These are phyloP conservation scores for Phaeosphaeriaceae sp. DNA, from an alignment of 2,329 filamentous ascomycete genomes.

Conservation along the genomic window DNA sequence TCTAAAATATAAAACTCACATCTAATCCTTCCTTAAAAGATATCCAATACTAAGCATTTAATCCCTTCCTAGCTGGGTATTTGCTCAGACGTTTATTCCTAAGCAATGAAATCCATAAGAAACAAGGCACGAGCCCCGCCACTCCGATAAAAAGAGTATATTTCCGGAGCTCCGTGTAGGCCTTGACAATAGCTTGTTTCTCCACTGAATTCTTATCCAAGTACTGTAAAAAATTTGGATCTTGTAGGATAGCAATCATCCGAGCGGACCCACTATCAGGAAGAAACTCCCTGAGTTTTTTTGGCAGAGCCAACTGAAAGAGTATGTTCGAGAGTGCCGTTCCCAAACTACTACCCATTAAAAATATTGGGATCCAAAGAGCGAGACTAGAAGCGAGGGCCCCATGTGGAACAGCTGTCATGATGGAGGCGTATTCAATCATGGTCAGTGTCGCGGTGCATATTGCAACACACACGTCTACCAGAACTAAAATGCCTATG, in stretches of 20 bases:
- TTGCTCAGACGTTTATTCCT: constrained; percentile 27
- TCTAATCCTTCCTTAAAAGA: no score
- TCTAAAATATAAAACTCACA: no score
- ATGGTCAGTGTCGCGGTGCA: constrained; percentile 26
- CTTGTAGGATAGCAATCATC: constrained; percentile 51
- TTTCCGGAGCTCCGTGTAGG: constrained; percentile 41
- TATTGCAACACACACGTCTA: constrained; percentile 35
- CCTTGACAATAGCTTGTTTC: constrained; percentile 47
- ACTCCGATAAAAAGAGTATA: constrained; percentile 39
- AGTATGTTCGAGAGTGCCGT: constrained; percentile 61
- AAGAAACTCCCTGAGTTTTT: no score
- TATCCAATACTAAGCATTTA: not conserved
- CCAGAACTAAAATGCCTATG: constrained; percentile 35
- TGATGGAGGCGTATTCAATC: constrained; percentile 26
- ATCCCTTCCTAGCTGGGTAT: not conserved
- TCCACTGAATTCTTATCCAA: constrained; percentile 57
- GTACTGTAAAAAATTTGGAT: constrained; percentile 60
- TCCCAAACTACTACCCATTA: constrained; percentile 55
- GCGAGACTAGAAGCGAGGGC: constrained; percentile 23
- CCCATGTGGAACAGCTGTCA: constrained; percentile 26
- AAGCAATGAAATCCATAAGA: constrained; percentile 28
- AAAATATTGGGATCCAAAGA: constrained; percentile 62
- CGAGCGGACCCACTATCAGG: no score
- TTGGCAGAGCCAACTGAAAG: no score
- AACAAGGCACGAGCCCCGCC: constrained; percentile 29